Base-by-base conservation (phyloP, 176 grass and related monocot genomes). In the Lolium multiflorum region DNA sequence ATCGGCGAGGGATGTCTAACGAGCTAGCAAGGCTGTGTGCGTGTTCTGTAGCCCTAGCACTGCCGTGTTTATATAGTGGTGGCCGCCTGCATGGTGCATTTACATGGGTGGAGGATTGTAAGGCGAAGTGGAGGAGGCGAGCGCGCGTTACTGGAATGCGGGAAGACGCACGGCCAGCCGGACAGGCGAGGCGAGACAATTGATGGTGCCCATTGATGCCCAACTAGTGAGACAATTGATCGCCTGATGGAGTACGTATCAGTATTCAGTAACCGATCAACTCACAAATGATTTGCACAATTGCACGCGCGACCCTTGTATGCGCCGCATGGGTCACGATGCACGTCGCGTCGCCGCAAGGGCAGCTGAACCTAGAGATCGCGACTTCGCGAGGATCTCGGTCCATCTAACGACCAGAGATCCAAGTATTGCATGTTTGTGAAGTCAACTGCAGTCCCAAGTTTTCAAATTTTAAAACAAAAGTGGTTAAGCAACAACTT, bases 91-190 rank as follows among this genome's bases (percentile, higher is more conserved):
- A n/a, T n/a, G n/a, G n/a, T n/a, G n/a, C n/a, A n/a, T n/a, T n/a
- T n/a, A n/a, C n/a, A n/a, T n/a, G n/a, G n/a, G n/a, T n/a, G n/a
- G n/a, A n/a, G n/a, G n/a, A n/a, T n/a, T n/a, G n/a, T n/a, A 31
- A 76, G 73, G 14, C 48, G 72, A 75, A 75, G 72, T 26, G 72
- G 72, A 75, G 47, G 47, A 26, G 72, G 72, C 71, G 71, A 12
- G 46, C 47, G 22, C 16, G 41, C 54, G 76, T 59, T 78, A 59
- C 54, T 9, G 52, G 50, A 5, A 77, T 10, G 74, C 50, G 74
- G 50, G 18, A 57, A 14, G 54, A 9, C 71, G 44, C 63, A 1
- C 13, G 26, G 43, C 8, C 71, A 17, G 52, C 4, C 54, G 68
- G 16, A 71, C 68, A 20, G n/a, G 44, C 71, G 22, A 2, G 38